Conservation (phyloP, 208 protist genomes). For the Trypanosoma lewisi region DNA sequence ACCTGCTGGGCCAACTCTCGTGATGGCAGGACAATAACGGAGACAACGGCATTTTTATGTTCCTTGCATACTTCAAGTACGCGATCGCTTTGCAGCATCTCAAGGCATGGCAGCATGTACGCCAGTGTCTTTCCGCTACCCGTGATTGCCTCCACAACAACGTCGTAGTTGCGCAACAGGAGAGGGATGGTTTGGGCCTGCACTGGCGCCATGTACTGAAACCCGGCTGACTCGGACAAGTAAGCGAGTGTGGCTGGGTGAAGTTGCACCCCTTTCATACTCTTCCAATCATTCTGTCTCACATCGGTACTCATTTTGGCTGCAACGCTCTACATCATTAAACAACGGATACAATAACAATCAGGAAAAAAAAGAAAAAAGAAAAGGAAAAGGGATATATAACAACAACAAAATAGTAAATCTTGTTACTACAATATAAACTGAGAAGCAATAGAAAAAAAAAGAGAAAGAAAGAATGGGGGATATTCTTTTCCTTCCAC, state of each 20-base stretch:
- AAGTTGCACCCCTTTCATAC: conserved; percentile 79
- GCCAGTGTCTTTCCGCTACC: conserved; percentile 95
- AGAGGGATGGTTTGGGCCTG: conserved; percentile 91
- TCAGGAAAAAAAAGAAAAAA: neutral
- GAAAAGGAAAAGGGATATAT: no score
- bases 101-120: conserved; percentile 88
- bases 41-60: conserved; percentile 74
- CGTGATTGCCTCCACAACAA: conserved; percentile 93
- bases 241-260: conserved; percentile 58
- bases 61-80: conserved; percentile 44
- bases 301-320: conserved; percentile 25
- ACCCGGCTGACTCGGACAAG: conserved; percentile 64
- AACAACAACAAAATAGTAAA: no score
- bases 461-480: no score
- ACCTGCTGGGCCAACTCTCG: conserved; percentile 95
- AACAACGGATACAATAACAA: conserved; percentile 4
- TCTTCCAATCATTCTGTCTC: conserved; percentile 61
- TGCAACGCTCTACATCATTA: conserved; percentile 4
- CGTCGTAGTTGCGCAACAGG: conserved; percentile 89
- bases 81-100: conserved; percentile 76
- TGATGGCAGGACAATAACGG: conserved; percentile 90
- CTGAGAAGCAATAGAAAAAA: no score
- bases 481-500: no score
- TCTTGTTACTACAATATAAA: no score
- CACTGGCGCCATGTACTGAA: conserved; percentile 88